Evolutionary conservation across 1,284 basidiomycete genomes (phyloP), one percentile per base, ranked within the genome.

Genomic region (Cutaneotrichosporon cavernicola): DNA sequence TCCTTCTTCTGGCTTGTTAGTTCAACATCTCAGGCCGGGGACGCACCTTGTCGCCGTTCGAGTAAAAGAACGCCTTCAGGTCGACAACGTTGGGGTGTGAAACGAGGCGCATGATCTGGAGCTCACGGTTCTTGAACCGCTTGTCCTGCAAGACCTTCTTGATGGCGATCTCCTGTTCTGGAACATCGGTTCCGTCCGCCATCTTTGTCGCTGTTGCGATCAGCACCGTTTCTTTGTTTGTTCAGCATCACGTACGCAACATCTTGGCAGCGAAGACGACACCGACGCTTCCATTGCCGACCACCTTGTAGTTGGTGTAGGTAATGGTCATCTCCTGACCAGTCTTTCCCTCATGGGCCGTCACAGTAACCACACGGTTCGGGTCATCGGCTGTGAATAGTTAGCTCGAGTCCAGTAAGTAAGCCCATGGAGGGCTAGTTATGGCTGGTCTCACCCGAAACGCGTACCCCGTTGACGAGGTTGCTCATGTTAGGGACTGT

Each of bases 91-190:
- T 99, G 60, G 97, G 97, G 84, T 99, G 96, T 70, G 88, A 88
- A 60, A 99, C 93, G 61, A 98, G 89, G 75, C 95, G 88, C 96
- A 99, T 99, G 81, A 99, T 99, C 84, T 99, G 97, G 63, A 99
- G 86, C 83, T 99, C 96, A 76, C 96, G 96, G 84, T 99, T 99
- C 91, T 99, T 99, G 90, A 99, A 99, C 72, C 96, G 89, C 86
- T 99, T 99, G 85, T 99, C 96, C 85, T 99, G 96, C 71, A 99
- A 83, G 60, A 99, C 96, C 85, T 98, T 99, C 89, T 99, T 99
- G 86, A 99, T 99, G 62, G 96, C 96, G 75, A 99, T 97, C 74
- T 97, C 94, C 67, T 66, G 91, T 85, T 82, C 87, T 87, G 70
- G 90, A 88, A 77, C 91, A 31, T 76, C 73, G 22, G 68, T 66